These are phyloP conservation scores for Haberlea rhodopensis DNA, from an alignment of 257 asterid species.

Conservation along the genomic window DNA sequence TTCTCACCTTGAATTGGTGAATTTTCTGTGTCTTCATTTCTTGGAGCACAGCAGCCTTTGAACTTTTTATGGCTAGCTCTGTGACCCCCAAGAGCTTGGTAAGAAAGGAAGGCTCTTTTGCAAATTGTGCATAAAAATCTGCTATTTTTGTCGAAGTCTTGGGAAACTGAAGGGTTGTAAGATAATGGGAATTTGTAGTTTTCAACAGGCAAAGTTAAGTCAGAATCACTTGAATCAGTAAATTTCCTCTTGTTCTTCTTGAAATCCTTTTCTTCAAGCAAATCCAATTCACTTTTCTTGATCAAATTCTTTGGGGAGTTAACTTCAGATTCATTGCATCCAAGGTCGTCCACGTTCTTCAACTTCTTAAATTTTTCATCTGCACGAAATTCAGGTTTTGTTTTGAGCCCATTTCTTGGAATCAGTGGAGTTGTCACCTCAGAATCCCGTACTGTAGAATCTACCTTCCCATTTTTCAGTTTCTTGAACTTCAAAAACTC, in stretches of 20 bases:
- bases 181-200: neutral
- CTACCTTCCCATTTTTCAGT: constrained; percentile 25
- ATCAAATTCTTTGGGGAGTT: constrained; percentile 29
- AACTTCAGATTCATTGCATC: constrained; percentile 32
- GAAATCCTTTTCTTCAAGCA: constrained; percentile 27
- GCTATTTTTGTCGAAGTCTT: constrained; percentile 31
- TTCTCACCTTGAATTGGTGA: constrained; percentile 31
- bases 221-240: constrained; percentile 22
- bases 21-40: constrained; percentile 42
- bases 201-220: constrained; percentile 3
- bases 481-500: constrained; percentile 23
- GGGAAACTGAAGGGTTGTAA: constrained; percentile 3
- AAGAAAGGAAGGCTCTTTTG: constrained; percentile 62
- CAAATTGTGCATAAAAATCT: constrained; percentile 67
- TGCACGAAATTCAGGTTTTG: constrained; percentile 17
- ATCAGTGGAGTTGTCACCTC: constrained; percentile 22
- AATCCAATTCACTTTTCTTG: constrained; percentile 22
- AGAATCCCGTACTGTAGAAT: constrained; percentile 15
- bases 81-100: constrained; percentile 93
- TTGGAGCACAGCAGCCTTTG: constrained; percentile 59
- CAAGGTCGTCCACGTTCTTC: constrained; percentile 9
- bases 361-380: constrained; percentile 9
- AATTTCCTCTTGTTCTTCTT: constrained; percentile 43
- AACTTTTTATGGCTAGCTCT: constrained; percentile 85
- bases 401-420: constrained; percentile 29